These are phyloP conservation scores for Mycena vulgaris DNA, from an alignment of 768 basidiomycete genomes.

Conservation along the genomic window DNA sequence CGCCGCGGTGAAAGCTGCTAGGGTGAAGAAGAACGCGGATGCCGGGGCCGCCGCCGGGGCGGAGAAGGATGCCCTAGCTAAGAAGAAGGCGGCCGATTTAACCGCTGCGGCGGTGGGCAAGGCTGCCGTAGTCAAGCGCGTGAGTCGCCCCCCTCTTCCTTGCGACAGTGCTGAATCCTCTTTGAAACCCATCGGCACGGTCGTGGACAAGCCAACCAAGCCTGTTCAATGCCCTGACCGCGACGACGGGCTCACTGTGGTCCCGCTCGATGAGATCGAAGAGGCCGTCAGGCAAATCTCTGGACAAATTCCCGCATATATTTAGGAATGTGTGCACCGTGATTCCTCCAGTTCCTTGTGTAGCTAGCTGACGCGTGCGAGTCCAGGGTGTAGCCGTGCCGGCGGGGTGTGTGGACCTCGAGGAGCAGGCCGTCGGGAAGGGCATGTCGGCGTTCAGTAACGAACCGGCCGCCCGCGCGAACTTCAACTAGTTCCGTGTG, in stretches of 20 bases:
- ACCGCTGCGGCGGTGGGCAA: too few species aligned
- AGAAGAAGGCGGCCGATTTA: too few species aligned
- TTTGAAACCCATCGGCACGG: slow-evolving; percentile 12
- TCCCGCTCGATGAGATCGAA: too few species aligned
- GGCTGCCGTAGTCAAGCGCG: slow-evolving; percentile 7
- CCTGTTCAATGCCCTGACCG: slow-evolving; percentile 22
- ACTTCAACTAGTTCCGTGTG: too few species aligned
- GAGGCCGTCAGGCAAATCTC: too few species aligned
- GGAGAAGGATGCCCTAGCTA: too few species aligned
- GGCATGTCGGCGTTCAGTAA: slow-evolving; percentile 34
- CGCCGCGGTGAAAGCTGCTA: neutral
- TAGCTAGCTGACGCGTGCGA: too few species aligned
- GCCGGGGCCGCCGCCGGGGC: neutral
- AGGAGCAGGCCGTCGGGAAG: slow-evolving; percentile 33
- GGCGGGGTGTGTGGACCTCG: slow-evolving; percentile 27
- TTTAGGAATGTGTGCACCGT: slow-evolving; percentile 34
- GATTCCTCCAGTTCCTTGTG: too few species aligned
- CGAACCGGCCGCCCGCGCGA: slow-evolving; percentile 26
- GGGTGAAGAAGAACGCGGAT: neutral
- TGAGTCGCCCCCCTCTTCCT: neutral
- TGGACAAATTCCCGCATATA: slow-evolving; percentile 29
- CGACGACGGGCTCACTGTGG: slow-evolving; percentile 7
- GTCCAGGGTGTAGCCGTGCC: slow-evolving; percentile 23
- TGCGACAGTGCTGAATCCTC: neutral
- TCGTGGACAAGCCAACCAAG: slow-evolving; percentile 23